Evolutionary conservation across 139 green algal genomes (phyloP).

Genomic region (Marvania coccoides): DNA sequence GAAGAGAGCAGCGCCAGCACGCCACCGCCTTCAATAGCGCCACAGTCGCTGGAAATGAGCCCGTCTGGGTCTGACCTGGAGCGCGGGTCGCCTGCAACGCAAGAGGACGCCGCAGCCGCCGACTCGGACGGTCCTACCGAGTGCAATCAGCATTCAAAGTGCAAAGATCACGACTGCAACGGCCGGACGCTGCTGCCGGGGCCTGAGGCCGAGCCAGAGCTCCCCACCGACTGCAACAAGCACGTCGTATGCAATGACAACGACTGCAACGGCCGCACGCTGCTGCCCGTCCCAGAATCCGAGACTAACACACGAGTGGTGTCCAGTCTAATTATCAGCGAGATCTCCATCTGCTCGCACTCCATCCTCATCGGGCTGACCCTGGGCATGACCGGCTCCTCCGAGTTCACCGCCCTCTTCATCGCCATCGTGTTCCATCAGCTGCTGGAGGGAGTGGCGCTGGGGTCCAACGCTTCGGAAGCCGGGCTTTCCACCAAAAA

Average conservation of each 20-base stretch:
- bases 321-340: slow-evolving; percentile 10
- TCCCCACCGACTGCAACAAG: not conserved
- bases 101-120: no score
- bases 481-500: slow-evolving; percentile 13
- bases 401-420: slow-evolving; percentile 29
- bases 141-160: not conserved
- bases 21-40: no score
- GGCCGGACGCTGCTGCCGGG: not conserved
- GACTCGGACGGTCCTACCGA: no score
- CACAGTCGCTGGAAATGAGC: no score
- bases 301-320: not conserved
- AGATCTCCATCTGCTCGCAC: slow-evolving; percentile 10
- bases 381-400: slow-evolving; percentile 32
- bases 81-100: no score
- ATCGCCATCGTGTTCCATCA: slow-evolving; percentile 53
- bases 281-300: not conserved
- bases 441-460: slow-evolving; percentile 40
- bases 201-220: no score
- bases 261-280: not conserved
- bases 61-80: no score
- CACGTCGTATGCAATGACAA: not conserved
- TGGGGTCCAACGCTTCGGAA: slow-evolving; percentile 34
- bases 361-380: slow-evolving; percentile 38
- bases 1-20: no score
- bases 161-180: not conserved